Evolutionary conservation across 2,329 filamentous ascomycete genomes (phyloP).

Genomic region (Apiospora arundinis): DNA sequence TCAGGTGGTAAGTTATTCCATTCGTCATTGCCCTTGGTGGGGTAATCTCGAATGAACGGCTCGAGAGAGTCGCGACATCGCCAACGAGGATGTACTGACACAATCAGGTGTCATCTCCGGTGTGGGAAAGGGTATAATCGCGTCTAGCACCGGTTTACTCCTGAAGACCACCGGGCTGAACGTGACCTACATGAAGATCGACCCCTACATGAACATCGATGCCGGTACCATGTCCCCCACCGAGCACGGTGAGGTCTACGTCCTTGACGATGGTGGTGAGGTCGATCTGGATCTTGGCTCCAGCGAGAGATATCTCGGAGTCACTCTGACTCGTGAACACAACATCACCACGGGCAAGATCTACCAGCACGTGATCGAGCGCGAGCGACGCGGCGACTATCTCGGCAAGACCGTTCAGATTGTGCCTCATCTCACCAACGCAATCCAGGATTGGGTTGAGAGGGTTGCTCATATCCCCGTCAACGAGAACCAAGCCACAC

Average conservation of each 20-base stretch:
- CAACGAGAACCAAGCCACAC: slow-evolving; percentile 80
- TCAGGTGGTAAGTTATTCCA: slow-evolving; percentile 18
- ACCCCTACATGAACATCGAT: slow-evolving; percentile 78
- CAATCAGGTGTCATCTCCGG: slow-evolving; percentile 47
- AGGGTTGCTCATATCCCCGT: slow-evolving; percentile 84
- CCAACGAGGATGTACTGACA: not conserved
- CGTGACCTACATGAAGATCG: slow-evolving; percentile 60
- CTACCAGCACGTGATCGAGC: slow-evolving; percentile 84
- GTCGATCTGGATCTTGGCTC: slow-evolving; percentile 63
- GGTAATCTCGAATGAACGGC: not conserved
- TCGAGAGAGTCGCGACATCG: not conserved
- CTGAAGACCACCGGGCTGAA: slow-evolving; percentile 83
- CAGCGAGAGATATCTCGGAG: slow-evolving; percentile 72
- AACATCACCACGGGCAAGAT: slow-evolving; percentile 99
- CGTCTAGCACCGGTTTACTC: slow-evolving; percentile 74
- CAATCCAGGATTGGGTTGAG: slow-evolving; percentile 92
- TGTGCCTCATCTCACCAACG: slow-evolving; percentile 90
- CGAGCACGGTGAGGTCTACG: slow-evolving; percentile 65
- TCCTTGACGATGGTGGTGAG: slow-evolving; percentile 67
- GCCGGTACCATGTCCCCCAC: slow-evolving; percentile 62
- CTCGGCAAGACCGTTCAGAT: slow-evolving; percentile 89
- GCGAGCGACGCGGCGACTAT: slow-evolving; percentile 72
- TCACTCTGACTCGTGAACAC: slow-evolving; percentile 82
- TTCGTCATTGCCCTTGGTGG: not conserved
- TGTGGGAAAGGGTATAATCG: slow-evolving; percentile 66